A percentile compares a stretch with the other conserved stretches of the same genome.
phyloP scores from a whole-genome alignment of 208 protist genomes.

The Wallacemonas sp. region DNA sequence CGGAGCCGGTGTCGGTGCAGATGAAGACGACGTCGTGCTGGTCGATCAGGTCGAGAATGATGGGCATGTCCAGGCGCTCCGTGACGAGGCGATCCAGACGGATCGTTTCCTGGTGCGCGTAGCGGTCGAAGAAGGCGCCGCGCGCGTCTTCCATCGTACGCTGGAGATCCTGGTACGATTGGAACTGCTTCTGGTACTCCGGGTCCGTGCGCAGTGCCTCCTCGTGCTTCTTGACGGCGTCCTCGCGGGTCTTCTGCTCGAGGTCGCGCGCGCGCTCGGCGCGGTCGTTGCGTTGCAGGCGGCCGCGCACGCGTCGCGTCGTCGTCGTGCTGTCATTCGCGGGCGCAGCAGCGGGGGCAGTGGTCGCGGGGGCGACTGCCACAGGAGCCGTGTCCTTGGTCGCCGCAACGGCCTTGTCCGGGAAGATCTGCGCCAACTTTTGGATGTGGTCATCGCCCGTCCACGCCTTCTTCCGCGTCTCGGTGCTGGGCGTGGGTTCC shows the following conservation, averaged over 20 bases:
- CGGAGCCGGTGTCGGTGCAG: constrained; percentile 86
- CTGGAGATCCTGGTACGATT: constrained; percentile 66
- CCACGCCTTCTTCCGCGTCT: background rate
- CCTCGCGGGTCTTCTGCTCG: constrained; percentile 32
- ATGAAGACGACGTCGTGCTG: constrained; percentile 88
- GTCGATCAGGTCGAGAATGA: constrained; percentile 78
- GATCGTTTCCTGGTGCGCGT: constrained; percentile 51
- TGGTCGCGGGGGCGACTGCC: too few species aligned
- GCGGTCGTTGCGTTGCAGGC: constrained; percentile 32
- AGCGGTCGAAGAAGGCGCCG: constrained; percentile 48
- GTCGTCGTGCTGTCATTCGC: too few species aligned
- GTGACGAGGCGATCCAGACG: constrained; percentile 40
- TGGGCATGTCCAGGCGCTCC: constrained; percentile 83
- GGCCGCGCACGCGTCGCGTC: constrained; percentile 31
- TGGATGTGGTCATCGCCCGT: constrained; percentile 19
- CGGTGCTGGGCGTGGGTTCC: constrained; percentile 14
- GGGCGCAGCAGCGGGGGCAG: background rate
- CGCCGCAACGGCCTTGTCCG: constrained; percentile 15
- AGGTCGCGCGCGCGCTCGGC: constrained; percentile 38
- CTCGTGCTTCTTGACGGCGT: constrained; percentile 55
- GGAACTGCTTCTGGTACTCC: constrained; percentile 71
- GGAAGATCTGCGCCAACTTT: constrained; percentile 32
- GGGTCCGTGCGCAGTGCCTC: constrained; percentile 67
- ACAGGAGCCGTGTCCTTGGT: too few species aligned
- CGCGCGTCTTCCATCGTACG: constrained; percentile 51